Evolutionary conservation across 148 eudicot genomes (phyloP), one percentile per base, ranked within the genome.

Genomic region (Cornus controversa): DNA sequence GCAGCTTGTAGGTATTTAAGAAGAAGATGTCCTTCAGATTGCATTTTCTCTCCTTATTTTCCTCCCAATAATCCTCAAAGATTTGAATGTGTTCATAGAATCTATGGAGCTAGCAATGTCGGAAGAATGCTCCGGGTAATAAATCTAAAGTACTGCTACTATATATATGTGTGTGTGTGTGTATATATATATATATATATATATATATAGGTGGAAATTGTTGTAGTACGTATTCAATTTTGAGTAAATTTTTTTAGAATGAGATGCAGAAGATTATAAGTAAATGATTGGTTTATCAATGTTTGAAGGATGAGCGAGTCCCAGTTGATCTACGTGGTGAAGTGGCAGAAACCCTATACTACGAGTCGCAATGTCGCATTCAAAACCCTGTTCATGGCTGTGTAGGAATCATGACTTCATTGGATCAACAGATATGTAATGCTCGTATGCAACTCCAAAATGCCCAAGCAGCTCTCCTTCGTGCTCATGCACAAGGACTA

Each of bases 1-100:
- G 89, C 93, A 20, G 90, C 87, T 8, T 90, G 93, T 86, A 90
- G 86, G 82, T 83, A 81, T 79, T 70, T 88, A 80, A 83, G 93
- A 77, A 88, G 83, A 79, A 80, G 79, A 82, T 90, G 93, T 28
- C 79, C 86, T 20, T 69, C 83, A 10, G 87, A 88, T 78, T 90
- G 93, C 76, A 77, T 88, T 24, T 88, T 87, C 77, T 75, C 86
- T 26, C 89, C 89, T 26, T 84, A 90, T 80, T 89, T 90, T 25
- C 92, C 94, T 25, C 29, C 89, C 25, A 70, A 81, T 50, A 65
- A 85, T 71, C 87, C 89, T 45, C 77, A 72, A 28, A 82, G 82
- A 83, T 88, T 86, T 47, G 77, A 68, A 10, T 82, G 28, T 70
- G 91, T 90, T 36, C 94, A 89, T 77, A 87, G 69, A 78, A 79